These are phyloP conservation scores for Aspergillus persii DNA, from an alignment of 2,329 filamentous ascomycete species.

Conservation along the genomic window DNA sequence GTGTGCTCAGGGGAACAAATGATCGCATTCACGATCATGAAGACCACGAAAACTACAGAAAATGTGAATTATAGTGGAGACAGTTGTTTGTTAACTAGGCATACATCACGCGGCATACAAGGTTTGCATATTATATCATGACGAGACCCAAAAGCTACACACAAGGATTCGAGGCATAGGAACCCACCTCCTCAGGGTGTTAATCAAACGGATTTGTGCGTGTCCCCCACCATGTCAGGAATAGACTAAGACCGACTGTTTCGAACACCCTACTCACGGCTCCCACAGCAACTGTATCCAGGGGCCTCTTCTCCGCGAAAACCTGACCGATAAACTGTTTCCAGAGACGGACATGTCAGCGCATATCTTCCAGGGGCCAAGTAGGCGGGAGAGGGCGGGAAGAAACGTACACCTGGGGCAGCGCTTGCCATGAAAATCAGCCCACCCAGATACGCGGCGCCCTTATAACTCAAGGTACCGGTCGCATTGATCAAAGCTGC, in stretches of 20 bases:
- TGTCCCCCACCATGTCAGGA: constrained; percentile 98
- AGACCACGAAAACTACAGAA: too few relatives aligned
- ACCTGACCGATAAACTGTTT: constrained; percentile 78
- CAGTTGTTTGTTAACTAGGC: too few relatives aligned
- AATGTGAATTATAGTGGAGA: too few relatives aligned
- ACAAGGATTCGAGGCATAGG: not conserved
- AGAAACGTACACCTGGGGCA: constrained; percentile 71
- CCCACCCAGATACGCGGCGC: constrained; percentile 85
- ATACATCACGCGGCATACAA: not conserved
- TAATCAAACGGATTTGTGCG: constrained; percentile 89
- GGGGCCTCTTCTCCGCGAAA: constrained; percentile 84
- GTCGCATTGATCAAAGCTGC: constrained; percentile 92
- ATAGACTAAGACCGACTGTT: constrained; percentile 85
- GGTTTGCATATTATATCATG: not conserved
- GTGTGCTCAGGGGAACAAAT: too few relatives aligned
- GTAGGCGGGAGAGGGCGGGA: not conserved
- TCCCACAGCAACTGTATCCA: constrained; percentile 86
- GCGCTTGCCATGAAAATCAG: constrained; percentile 90
- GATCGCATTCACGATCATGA: too few relatives aligned
- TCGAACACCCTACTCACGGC: constrained; percentile 82
- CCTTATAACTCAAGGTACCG: constrained; percentile 93
- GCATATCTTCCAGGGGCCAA: not conserved
- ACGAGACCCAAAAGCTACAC: not conserved
- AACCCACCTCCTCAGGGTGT: not conserved
- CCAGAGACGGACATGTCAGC: constrained; percentile 17